Conservation (phyloP, 2,329 filamentous ascomycete genomes). For the Sporothrix pallida region DNA sequence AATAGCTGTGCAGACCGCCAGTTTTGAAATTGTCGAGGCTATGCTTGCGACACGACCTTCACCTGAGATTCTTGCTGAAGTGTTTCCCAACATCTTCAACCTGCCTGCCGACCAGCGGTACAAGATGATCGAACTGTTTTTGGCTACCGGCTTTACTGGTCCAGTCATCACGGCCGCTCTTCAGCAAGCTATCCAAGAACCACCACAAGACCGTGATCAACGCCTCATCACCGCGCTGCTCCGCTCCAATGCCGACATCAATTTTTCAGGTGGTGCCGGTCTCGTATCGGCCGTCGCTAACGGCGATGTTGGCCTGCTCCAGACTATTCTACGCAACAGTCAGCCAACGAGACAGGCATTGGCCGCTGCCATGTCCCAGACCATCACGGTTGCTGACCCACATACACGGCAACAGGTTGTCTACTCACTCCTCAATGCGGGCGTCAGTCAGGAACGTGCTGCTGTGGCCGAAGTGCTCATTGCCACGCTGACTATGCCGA, state of each 20-base stretch:
- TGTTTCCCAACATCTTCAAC: constrained; percentile 56
- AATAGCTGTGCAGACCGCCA: constrained; percentile 54
- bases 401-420: constrained; percentile 55
- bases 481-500: constrained; percentile 50
- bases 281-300: constrained; percentile 56
- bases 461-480: constrained; percentile 53
- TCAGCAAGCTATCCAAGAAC: constrained; percentile 59
- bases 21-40: constrained; percentile 52
- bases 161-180: constrained; percentile 56
- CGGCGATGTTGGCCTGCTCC: constrained; percentile 54
- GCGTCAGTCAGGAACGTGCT: constrained; percentile 47
- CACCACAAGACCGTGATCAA: constrained; percentile 55
- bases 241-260: constrained; percentile 59
- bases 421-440: constrained; percentile 53
- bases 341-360: constrained; percentile 54
- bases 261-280: constrained; percentile 58
- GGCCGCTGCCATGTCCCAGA: constrained; percentile 54
- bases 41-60: constrained; percentile 57
- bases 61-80: constrained; percentile 53
- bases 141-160: constrained; percentile 55
- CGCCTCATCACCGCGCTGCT: constrained; percentile 60
- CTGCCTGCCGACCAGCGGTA: constrained; percentile 53
- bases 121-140: constrained; percentile 56
- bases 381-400: constrained; percentile 54
- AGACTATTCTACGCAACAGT: constrained; percentile 52